Evolutionary conservation across 768 basidiomycete species (phyloP), one percentile per base, ranked within the genome.

Genomic region (Baorangia bicolor): DNA sequence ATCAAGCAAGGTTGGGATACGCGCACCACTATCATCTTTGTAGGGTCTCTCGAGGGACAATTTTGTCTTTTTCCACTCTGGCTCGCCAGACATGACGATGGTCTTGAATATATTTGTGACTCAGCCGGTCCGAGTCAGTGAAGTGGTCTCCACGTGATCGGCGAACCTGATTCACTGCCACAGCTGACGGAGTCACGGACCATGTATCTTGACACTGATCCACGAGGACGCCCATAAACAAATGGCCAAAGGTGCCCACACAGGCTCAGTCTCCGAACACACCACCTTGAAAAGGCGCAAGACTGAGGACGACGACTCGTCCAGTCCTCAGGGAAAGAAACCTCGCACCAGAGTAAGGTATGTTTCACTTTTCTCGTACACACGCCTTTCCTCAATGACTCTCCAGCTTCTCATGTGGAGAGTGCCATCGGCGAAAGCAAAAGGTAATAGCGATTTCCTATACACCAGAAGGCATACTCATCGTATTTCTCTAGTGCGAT

Each of bases 401-500:
- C 51, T 42, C 8, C 64, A 91, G 89, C 71, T 92, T 90, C 62
- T 91, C 90, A 10, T 92, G 90, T 54, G 88, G 88, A 18, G 91
- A 94, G 74, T 93, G 92, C 60, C 92, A 93, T 74, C 83, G 91
- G 21, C 78, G 91, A 58, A 94, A 94, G 69, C 91, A 94, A 73
- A 92, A 92, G 81, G 90, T 88, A 53, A 9, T 55, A 44, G 23
- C 35, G 23, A 27, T 34, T 51, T 46, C 28, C 35, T 59, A 30
- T 60, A 16, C 45, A 61, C 64, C 56, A 61, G 52, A 51, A 46
- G 44, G 30, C 43, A 37, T 44, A 25, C 69, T 72, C 5, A 71
- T 49, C 27, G 34, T 8, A n/a, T 58, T 45, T 51, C 11, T 46
- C 40, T 33, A 93, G 89, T 94, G 91, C 74, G 89, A 94, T 72